Conservation (phyloP, 2,329 filamentous ascomycete genomes). For the Stemphylium vesicarium region DNA sequence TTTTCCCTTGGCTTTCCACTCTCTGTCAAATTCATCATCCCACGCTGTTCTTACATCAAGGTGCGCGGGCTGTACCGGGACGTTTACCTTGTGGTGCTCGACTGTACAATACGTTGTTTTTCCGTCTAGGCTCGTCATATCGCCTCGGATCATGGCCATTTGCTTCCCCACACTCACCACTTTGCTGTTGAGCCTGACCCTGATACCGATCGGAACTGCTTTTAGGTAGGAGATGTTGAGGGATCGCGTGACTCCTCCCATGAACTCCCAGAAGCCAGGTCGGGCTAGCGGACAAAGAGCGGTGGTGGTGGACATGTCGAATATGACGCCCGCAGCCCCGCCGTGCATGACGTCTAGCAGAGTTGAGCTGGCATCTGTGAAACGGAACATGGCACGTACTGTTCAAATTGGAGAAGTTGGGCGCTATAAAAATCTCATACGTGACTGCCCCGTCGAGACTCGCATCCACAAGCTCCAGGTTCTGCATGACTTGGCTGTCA, state of each 20-base stretch:
- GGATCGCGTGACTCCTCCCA: conserved; percentile 58
- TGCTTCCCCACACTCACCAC: conserved; percentile 57
- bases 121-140: conserved; percentile 58
- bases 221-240: conserved; percentile 61
- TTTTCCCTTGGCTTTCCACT: conserved; percentile 27
- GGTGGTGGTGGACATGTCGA: conserved; percentile 55
- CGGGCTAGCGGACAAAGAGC: conserved; percentile 57
- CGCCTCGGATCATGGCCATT: conserved; percentile 60
- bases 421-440: conserved; percentile 44
- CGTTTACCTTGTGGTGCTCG: conserved; percentile 61
- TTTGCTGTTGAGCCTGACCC: conserved; percentile 51
- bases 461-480: conserved; percentile 47
- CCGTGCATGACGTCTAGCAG: conserved; percentile 50
- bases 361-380: conserved; percentile 2
- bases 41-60: conserved; percentile 49
- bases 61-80: conserved; percentile 51
- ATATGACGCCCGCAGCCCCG: conserved; percentile 49
- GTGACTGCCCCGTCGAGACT: conserved; percentile 43
- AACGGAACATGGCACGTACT: conserved; percentile 23
- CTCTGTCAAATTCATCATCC: conserved; percentile 53
- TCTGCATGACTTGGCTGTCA: conserved; percentile 47
- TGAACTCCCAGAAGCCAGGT: conserved; percentile 60
- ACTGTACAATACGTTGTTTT: conserved; percentile 57
- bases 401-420: conserved; percentile 50
- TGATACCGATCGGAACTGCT: conserved; percentile 56